Evolutionary conservation across 345 rosid genomes (phyloP).

Genomic region (Draba incana): DNA sequence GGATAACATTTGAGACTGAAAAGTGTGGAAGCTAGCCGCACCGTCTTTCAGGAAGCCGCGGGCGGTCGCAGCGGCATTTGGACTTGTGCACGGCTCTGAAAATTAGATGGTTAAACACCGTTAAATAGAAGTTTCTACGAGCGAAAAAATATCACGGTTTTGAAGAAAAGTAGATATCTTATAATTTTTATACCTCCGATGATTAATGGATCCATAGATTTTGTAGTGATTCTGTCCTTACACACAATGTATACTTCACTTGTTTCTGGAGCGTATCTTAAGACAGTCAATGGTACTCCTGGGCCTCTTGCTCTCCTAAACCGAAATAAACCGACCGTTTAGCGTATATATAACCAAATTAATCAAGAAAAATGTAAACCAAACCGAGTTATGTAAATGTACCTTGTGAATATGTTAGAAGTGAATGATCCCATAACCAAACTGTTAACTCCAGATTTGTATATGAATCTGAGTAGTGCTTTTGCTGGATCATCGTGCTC

Average conservation of each 20-base stretch:
- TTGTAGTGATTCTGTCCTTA: slow-evolving; percentile 48
- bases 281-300: slow-evolving; percentile 58
- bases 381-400: slow-evolving; percentile 7
- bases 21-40: slow-evolving; percentile 37
- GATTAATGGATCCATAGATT: slow-evolving; percentile 47
- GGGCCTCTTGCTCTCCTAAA: slow-evolving; percentile 62
- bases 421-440: slow-evolving; percentile 79
- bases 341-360: neutral
- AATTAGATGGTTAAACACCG: neutral
- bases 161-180: neutral
- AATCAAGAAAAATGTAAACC: neutral
- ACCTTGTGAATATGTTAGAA: slow-evolving; percentile 56
- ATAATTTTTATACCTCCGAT: slow-evolving; percentile 37
- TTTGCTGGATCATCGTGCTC: slow-evolving; percentile 70
- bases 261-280: slow-evolving; percentile 55
- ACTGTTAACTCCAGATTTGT: slow-evolving; percentile 52
- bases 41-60: slow-evolving; percentile 35
- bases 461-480: slow-evolving; percentile 58
- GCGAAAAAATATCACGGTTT: neutral
- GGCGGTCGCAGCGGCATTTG: neutral
- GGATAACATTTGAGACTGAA: slow-evolving; percentile 35
- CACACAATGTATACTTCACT: slow-evolving; percentile 62
- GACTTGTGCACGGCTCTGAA: slow-evolving; percentile 32
- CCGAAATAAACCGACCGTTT: slow-evolving; percentile 12
- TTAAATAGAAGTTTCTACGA: neutral